A percentile compares a stretch with the other conserved stretches of the same genome.
Conservation (phyloP, 1,139 yeast genomes). For the Lipomyces yarrowii region DNA sequence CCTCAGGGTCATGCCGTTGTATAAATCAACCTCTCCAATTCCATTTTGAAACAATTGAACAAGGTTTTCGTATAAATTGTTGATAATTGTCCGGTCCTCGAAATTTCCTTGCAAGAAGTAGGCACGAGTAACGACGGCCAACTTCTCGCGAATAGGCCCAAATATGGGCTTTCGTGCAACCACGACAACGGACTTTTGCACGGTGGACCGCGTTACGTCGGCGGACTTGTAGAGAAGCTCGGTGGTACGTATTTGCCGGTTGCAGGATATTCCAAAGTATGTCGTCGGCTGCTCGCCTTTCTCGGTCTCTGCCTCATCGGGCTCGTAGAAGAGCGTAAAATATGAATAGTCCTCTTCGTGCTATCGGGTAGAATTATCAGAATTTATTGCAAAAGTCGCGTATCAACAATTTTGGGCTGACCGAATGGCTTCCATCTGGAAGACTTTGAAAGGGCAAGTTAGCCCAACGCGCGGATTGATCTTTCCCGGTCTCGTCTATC, state of each 20-base stretch:
- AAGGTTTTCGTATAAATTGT: constrained; percentile 73
- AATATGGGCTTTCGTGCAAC: constrained; percentile 84
- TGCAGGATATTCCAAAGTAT: constrained; percentile 90
- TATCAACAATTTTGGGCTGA: constrained; percentile 10
- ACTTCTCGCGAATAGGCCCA: constrained; percentile 80
- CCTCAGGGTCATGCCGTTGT: constrained; percentile 75
- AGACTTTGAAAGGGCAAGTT: constrained; percentile 89
- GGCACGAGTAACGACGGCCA: constrained; percentile 85
- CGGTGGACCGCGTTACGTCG: constrained; percentile 82
- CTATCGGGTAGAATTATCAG: constrained; percentile 2
- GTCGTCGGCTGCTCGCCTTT: constrained; percentile 55
- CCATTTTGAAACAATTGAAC: constrained; percentile 49
- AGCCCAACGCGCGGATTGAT: constrained; percentile 67
- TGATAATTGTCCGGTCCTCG: constrained; percentile 66
- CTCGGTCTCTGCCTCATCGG: constrained; percentile 45
- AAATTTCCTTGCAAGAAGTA: constrained; percentile 82
- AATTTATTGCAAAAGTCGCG: neutral
- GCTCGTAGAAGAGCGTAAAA: constrained; percentile 82
- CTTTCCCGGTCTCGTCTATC: constrained; percentile 63
- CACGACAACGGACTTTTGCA: constrained; percentile 91
- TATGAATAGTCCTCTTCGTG: constrained; percentile 93
- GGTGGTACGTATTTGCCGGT: constrained; percentile 72
- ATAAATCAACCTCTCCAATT: constrained; percentile 58
- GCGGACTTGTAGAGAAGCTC: constrained; percentile 60
- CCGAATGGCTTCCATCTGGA: constrained; percentile 90